Conservation (phyloP, 2,329 filamentous ascomycete genomes). For the Bipolaris victoriae region DNA sequence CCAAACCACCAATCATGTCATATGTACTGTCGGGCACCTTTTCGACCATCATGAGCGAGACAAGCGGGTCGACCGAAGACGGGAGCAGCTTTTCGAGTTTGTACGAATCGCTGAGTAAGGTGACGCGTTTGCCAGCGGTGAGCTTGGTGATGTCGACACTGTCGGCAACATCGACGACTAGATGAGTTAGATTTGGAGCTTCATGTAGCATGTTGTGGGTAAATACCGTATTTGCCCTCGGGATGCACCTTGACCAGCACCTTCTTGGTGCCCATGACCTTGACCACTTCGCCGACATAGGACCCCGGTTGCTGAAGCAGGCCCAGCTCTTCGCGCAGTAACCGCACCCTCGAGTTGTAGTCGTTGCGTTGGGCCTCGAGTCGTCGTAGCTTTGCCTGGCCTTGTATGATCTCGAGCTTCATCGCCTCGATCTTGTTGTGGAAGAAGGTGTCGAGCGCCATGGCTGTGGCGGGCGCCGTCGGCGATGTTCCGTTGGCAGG, state of each 20-base stretch:
- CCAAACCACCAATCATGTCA: slow-evolving; percentile 98
- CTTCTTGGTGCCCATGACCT: slow-evolving; percentile 99
- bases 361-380: slow-evolving; percentile 98
- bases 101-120: slow-evolving; percentile 94
- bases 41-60: slow-evolving; percentile 99
- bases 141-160: slow-evolving; percentile 94
- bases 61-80: slow-evolving; percentile 95
- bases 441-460: slow-evolving; percentile 99
- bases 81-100: slow-evolving; percentile 98
- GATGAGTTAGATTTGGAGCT: slow-evolving; percentile 7
- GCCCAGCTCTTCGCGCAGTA: slow-evolving; percentile 93
- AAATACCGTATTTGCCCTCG: slow-evolving; percentile 97
- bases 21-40: slow-evolving; percentile 99
- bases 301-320: slow-evolving; percentile 96
- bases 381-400: slow-evolving; percentile 90
- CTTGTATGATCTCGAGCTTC: slow-evolving; percentile 99
- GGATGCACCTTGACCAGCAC: slow-evolving; percentile 98
- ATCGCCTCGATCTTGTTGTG: slow-evolving; percentile 99
- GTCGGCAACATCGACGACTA: slow-evolving; percentile 95
- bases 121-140: slow-evolving; percentile 96
- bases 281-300: slow-evolving; percentile 99
- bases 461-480: slow-evolving; percentile 60
- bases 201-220: neutral
- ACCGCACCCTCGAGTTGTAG: slow-evolving; percentile 96
- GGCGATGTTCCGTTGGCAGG: slow-evolving; percentile 12